phyloP scores from a whole-genome alignment of 768 basidiomycete genomes.

The Tulasnella sp. region DNA sequence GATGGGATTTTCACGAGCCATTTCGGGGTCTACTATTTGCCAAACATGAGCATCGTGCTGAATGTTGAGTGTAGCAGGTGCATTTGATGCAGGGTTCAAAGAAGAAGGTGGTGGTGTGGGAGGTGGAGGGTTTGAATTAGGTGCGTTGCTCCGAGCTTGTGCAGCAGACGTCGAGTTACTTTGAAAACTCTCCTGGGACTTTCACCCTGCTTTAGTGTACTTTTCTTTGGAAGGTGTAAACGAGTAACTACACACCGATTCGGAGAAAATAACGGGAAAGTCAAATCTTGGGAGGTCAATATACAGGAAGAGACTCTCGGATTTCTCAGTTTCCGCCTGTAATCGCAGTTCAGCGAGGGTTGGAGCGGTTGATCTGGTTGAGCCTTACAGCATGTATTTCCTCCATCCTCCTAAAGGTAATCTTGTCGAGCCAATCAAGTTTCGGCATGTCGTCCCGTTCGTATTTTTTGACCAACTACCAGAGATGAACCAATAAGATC shows the following conservation, averaged over 20 bases:
- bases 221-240: neutral
- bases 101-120: slow-evolving; percentile 20
- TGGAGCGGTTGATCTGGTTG: neutral
- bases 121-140: slow-evolving; percentile 4
- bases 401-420: slow-evolving; percentile 90
- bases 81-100: slow-evolving; percentile 23
- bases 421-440: slow-evolving; percentile 89
- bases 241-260: slow-evolving; percentile 56
- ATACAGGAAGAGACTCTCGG: slow-evolving; percentile 88
- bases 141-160: neutral
- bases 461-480: slow-evolving; percentile 70
- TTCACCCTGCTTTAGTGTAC: slow-evolving; percentile 6
- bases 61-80: slow-evolving; percentile 31
- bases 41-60: slow-evolving; percentile 62
- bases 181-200: slow-evolving; percentile 21
- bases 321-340: slow-evolving; percentile 82
- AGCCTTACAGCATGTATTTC: slow-evolving; percentile 73
- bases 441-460: slow-evolving; percentile 87
- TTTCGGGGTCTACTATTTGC: slow-evolving; percentile 83
- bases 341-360: neutral
- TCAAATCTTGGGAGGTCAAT: slow-evolving; percentile 94
- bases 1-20: slow-evolving; percentile 84
- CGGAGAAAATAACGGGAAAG: slow-evolving; percentile 91
- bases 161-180: neutral
- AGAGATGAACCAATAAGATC: neutral